Conservation (phyloP, 2,329 filamentous ascomycete species). For the Colletotrichum sp. region DNA sequence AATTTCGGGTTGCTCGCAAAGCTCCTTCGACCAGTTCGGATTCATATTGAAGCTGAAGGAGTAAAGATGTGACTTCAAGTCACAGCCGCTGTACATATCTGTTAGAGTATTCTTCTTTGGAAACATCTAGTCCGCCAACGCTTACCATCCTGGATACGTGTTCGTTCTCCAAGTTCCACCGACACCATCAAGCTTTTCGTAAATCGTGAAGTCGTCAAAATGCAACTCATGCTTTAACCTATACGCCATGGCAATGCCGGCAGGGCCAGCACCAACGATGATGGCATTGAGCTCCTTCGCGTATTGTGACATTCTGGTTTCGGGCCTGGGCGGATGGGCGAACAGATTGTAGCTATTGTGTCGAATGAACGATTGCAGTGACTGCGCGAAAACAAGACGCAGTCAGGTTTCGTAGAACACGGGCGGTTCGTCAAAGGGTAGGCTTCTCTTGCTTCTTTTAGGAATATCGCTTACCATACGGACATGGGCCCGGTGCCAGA, state of each 20-base stretch:
- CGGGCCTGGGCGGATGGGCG: background rate
- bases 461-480: background rate
- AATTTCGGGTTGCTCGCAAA: constrained; percentile 40
- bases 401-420: background rate
- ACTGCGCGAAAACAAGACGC: background rate
- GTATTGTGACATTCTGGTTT: background rate
- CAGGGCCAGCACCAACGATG: background rate
- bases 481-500: background rate
- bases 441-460: background rate
- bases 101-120: background rate
- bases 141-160: constrained; percentile 34
- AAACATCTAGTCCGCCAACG: background rate
- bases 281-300: background rate
- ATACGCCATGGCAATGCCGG: background rate
- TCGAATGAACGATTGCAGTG: background rate
- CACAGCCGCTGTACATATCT: constrained; percentile 22
- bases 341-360: background rate
- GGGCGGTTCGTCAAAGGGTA: background rate
- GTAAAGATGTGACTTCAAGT: constrained; percentile 43
- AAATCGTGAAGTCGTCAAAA: constrained; percentile 34
- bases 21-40: constrained; percentile 40
- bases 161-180: constrained; percentile 36
- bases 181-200: constrained; percentile 33
- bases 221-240: constrained; percentile 27
- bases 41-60: constrained; percentile 47